Conservation (phyloP, 768 basidiomycete genomes). For the Trametes punicea region DNA sequence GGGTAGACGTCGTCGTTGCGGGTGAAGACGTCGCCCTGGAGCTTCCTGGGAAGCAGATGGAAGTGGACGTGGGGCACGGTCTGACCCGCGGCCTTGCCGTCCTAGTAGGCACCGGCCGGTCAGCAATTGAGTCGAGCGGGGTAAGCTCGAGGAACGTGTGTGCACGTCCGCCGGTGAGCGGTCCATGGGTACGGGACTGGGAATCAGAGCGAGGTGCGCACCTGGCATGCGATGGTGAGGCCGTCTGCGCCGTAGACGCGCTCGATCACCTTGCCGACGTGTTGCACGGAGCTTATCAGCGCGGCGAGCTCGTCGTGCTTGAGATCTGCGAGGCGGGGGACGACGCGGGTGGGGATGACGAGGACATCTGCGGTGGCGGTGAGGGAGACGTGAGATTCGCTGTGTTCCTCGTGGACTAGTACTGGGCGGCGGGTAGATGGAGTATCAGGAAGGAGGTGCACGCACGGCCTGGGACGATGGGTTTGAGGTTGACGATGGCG, state of each 20-base stretch:
- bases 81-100: slow-evolving; percentile 84
- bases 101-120: slow-evolving; percentile 42
- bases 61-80: slow-evolving; percentile 95
- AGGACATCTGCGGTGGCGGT: slow-evolving; percentile 46
- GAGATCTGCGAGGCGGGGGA: slow-evolving; percentile 48
- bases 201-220: not conserved
- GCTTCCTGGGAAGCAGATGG: slow-evolving; percentile 83
- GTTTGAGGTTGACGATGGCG: slow-evolving; percentile 94
- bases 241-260: slow-evolving; percentile 77
- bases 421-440: not conserved
- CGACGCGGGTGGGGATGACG: slow-evolving; percentile 48
- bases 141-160: not conserved
- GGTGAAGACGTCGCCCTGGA: slow-evolving; percentile 63
- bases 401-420: not conserved
- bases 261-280: slow-evolving; percentile 78
- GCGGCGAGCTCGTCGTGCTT: slow-evolving; percentile 62
- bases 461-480: slow-evolving; percentile 92
- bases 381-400: slow-evolving; percentile 32
- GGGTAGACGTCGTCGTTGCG: slow-evolving; percentile 76
- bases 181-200: not conserved
- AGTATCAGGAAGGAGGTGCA: too few species aligned
- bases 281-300: slow-evolving; percentile 76
- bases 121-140: slow-evolving; percentile 4
- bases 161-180: not conserved
- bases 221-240: slow-evolving; percentile 89